Evolutionary conservation across 768 basidiomycete species (phyloP).

Genomic region (Terana coerulea): DNA sequence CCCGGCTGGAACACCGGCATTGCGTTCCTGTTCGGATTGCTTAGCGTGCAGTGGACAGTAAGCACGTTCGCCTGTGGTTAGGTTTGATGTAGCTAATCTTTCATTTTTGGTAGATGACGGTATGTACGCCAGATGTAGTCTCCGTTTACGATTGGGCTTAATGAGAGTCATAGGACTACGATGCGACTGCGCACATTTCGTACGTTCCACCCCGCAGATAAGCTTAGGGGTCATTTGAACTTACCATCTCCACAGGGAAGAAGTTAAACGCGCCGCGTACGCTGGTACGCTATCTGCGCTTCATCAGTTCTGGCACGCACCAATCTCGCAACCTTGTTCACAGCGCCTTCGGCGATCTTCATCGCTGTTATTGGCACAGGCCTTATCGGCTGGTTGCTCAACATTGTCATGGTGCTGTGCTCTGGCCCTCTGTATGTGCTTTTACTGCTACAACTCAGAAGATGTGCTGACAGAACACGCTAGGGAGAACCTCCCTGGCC

Average conservation of each 20-base stretch:
- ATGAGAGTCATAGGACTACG: conserved; percentile 57
- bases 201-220: too few relatives aligned
- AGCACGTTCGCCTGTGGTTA: conserved; percentile 20
- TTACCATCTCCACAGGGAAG: conserved; percentile 45
- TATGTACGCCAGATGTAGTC: not conserved
- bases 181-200: conserved; percentile 81
- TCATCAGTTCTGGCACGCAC: conserved; percentile 30
- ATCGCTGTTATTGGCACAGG: conserved; percentile 73
- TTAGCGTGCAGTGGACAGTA: conserved; percentile 88
- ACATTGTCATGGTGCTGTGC: conserved; percentile 83
- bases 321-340: too few relatives aligned
- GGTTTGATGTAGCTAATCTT: not conserved
- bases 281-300: conserved; percentile 46
- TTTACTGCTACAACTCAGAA: too few relatives aligned
- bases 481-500: conserved; percentile 65
- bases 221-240: too few relatives aligned
- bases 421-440: conserved; percentile 64
- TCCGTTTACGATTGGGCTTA: too few relatives aligned
- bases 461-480: too few relatives aligned
- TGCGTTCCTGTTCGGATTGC: conserved; percentile 79
- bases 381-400: conserved; percentile 80
- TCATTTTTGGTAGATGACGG: not conserved
- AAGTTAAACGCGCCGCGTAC: conserved; percentile 76
- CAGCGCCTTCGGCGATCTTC: conserved; percentile 58
- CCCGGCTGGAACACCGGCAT: conserved; percentile 78